These are phyloP conservation scores for Zygotorulaspora chibaensis DNA, from an alignment of 805 yeast species.

Conservation along the genomic window DNA sequence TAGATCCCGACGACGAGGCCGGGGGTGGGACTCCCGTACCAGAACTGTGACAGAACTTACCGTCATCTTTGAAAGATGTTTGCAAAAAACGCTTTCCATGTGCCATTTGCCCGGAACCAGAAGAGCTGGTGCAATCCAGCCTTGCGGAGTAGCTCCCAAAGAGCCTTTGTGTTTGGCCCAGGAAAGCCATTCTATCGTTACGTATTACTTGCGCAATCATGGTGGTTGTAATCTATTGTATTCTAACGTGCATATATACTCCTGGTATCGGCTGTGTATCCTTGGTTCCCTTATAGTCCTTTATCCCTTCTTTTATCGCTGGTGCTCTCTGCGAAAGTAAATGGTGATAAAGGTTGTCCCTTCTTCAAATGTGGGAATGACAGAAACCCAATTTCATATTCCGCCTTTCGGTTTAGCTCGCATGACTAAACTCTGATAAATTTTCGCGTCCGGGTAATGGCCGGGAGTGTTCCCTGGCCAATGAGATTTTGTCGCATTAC, in stretches of 20 bases:
- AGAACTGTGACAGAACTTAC: not conserved
- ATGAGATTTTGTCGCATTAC: too few relatives aligned
- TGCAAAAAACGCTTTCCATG: slow-evolving; percentile 13
- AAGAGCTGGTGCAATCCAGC: slow-evolving; percentile 5
- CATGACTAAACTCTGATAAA: not conserved
- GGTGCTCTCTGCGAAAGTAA: too few relatives aligned
- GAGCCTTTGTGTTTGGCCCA: slow-evolving; percentile 8
- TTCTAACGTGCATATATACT: not conserved
- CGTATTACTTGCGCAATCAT: slow-evolving; percentile 15
- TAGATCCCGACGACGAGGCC: slow-evolving; percentile 3
- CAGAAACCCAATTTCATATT: not conserved
- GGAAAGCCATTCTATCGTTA: slow-evolving; percentile 8
- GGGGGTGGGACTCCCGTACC: slow-evolving; percentile 3
- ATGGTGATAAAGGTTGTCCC: not conserved
- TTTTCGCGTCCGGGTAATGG: not conserved
- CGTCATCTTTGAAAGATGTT: slow-evolving; percentile 13
- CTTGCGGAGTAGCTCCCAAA: slow-evolving; percentile 7
- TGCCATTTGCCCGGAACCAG: slow-evolving; percentile 6
- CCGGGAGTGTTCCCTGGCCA: too few relatives aligned
- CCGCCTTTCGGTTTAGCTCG: not conserved
- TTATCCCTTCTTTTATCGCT: too few relatives aligned
- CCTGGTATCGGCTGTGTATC: not conserved
- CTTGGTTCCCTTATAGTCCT: too few relatives aligned
- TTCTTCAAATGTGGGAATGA: not conserved
- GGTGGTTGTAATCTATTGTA: not conserved